Evolutionary conservation across 2,329 filamentous ascomycete genomes (phyloP), one percentile per base, ranked within the genome.

Genomic region (Colletotrichum lentis): DNA sequence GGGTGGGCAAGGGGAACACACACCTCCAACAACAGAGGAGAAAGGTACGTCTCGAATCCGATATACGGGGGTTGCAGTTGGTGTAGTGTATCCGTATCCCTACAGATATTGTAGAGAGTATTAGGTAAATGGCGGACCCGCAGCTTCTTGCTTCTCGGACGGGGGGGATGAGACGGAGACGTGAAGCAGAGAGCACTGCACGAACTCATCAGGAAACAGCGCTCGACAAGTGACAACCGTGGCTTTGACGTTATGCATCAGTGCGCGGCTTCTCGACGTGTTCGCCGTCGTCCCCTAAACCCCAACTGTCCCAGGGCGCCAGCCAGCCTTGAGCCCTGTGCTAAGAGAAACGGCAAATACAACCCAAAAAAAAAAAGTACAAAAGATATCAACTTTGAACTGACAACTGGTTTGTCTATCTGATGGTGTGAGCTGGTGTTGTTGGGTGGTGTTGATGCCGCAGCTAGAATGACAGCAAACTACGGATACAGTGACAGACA

Each of bases 31-130:
- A n/a, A 46, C 6, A 46, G n/a, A 46, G 31, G 31, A 53, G 31
- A 20, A 20, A 5, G 31, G 56, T 59, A 59, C 56, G 44, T 59
- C 49, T n/a, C 20, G n/a, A 24, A 27, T 50, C 56, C 56, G 44
- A 59, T 59, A 39, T 59, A 59, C 56, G 56, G 56, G 56, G 20
- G n/a, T 59, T 50, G 56, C 56, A 60, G 57, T 50, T 44, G 44
- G 44, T 50, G 27, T 27, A 27, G 27, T 27, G 27, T 27, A 27
- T 27, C 27, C 27, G 27, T n/a, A n/a, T n/a, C n/a, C n/a, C n/a
- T 31, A 31, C 27, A 2, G 27, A 31, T 31, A 31, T 6, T 31
- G 20, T 22, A 27, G 12, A 24, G n/a, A 43, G 22, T 22, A 50
- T 49, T 49, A 41, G 10, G 55, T 37, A 58, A 24, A 22, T 52